Percentiles rank a stretch among this genome's conserved stretches.
These are phyloP conservation scores for Schizothecium vesticola DNA, from an alignment of 495 filamentous ascomycete species.

Conservation along the genomic window DNA sequence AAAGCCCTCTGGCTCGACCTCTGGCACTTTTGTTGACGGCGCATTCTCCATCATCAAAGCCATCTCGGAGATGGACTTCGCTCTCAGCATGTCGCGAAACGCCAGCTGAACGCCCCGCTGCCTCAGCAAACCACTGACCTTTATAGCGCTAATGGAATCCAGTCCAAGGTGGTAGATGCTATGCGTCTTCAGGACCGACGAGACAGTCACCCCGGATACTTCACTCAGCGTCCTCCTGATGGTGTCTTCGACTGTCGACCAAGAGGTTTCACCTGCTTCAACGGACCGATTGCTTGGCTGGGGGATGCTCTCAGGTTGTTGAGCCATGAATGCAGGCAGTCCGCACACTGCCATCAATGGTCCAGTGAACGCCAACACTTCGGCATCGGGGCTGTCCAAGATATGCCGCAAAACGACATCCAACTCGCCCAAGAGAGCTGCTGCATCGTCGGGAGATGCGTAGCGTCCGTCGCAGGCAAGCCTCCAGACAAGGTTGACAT, in stretches of 20 bases:
- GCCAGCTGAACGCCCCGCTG: slow-evolving; percentile 52
- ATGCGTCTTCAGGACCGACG: slow-evolving; percentile 54
- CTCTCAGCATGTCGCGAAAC: slow-evolving; percentile 62
- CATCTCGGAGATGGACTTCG: slow-evolving; percentile 58
- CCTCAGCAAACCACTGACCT: slow-evolving; percentile 58
- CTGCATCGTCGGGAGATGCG: slow-evolving; percentile 35
- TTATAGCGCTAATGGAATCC: slow-evolving; percentile 86
- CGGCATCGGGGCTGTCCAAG: slow-evolving; percentile 35
- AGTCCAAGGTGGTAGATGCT: slow-evolving; percentile 82
- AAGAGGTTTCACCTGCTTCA: slow-evolving; percentile 14
- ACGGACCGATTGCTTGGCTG: not conserved
- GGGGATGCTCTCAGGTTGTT: not conserved
- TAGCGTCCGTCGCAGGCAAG: slow-evolving; percentile 59
- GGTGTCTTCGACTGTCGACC: slow-evolving; percentile 41
- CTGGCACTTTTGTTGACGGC: not conserved
- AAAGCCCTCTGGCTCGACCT: no score
- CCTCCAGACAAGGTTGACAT: slow-evolving; percentile 54
- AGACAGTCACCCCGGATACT: slow-evolving; percentile 55
- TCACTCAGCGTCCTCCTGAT: slow-evolving; percentile 60
- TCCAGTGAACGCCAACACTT: slow-evolving; percentile 48
- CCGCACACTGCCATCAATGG: slow-evolving; percentile 51
- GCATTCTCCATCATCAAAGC: slow-evolving; percentile 1
- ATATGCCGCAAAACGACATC: slow-evolving; percentile 52
- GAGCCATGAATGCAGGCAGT: slow-evolving; percentile 22
- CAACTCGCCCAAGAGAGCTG: slow-evolving; percentile 47